These are phyloP conservation scores for Vanrija sp. DNA, from an alignment of 1,284 basidiomycete species.

Conservation along the genomic window DNA sequence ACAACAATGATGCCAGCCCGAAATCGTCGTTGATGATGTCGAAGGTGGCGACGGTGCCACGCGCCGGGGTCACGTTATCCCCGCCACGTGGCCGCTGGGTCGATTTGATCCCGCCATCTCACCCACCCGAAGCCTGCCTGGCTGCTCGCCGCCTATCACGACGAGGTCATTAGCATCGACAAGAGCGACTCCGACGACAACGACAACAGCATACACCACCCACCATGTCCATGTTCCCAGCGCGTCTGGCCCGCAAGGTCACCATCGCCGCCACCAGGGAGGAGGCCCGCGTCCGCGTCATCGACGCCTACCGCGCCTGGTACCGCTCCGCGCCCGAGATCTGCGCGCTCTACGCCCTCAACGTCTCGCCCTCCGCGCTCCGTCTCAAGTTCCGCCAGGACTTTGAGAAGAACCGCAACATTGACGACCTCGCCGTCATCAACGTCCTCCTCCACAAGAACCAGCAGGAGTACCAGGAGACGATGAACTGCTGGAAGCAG, in stretches of 20 bases:
- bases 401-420: slow-evolving; percentile 81
- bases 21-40: not conserved
- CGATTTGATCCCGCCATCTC: not conserved
- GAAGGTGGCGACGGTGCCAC: slow-evolving; percentile 3
- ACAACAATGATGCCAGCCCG: not conserved
- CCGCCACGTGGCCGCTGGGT: not conserved
- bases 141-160: slow-evolving; percentile 6
- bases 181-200: not conserved
- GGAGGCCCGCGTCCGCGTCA: slow-evolving; percentile 67
- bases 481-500: slow-evolving; percentile 91
- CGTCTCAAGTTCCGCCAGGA: slow-evolving; percentile 78
- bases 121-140: not conserved
- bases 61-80: not conserved
- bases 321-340: slow-evolving; percentile 89
- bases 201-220: not conserved
- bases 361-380: slow-evolving; percentile 73
- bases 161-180: not conserved
- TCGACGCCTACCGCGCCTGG: slow-evolving; percentile 87
- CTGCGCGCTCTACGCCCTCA: slow-evolving; percentile 75
- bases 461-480: slow-evolving; percentile 88
- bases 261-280: slow-evolving; percentile 58
- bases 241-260: slow-evolving; percentile 74
- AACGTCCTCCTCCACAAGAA: slow-evolving; percentile 86
- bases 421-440: slow-evolving; percentile 77
- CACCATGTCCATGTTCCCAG: slow-evolving; percentile 79